Evolutionary conservation across 148 eudicot genomes (phyloP), one percentile per base, ranked within the genome.

Genomic region (Nepenthes mirabilis): DNA sequence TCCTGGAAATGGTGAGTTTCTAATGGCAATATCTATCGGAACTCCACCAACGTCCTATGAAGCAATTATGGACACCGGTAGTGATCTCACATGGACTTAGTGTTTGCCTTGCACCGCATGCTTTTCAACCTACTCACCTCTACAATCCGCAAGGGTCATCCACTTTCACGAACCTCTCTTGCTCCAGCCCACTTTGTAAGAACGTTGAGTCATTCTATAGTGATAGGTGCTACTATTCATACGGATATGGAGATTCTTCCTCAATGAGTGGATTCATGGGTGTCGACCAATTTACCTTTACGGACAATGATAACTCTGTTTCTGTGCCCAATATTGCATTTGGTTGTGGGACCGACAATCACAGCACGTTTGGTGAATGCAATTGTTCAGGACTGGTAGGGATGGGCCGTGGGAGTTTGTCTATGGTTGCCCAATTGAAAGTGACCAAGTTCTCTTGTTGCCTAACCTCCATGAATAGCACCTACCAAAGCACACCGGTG

Each of bases 81-180:
- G 87, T 36, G 91, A 79, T 52, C 61, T 82, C 34, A 73, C 72
- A 5, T 85, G 91, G 84, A 79, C 75, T 0, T 84, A 85, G 47
- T 85, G 87, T 63, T 10, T 3, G 35, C 87, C 91, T 14, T 82
- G 91, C 59, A 51, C 14, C 0, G 33, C 63, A 32, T 85, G 87
- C 56, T 77, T 63, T 37, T 10, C 85, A 85, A 60, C 47, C 65
- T 1, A 43, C 62, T 13, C 84, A 78, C 1, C 12, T 81, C 36
- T 84, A 74, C n/a, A 62, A 79, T 56, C 82, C 90, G 0, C 1
- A 43, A 37, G 69, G 58, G 5, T 69, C 82, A 1, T 62, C 77
- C 1, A 62, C 83, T 32, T 84, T 33, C 48, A 6, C 11, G 0
- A 48, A 34, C 2, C 49, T 65, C 13, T 49, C 73, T 0, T 72